A percentile compares a stretch with the other conserved stretches of the same genome.
These are phyloP conservation scores for Cystobasidium sp. DNA, from an alignment of 1,284 basidiomycete genomes.

Conservation along the genomic window DNA sequence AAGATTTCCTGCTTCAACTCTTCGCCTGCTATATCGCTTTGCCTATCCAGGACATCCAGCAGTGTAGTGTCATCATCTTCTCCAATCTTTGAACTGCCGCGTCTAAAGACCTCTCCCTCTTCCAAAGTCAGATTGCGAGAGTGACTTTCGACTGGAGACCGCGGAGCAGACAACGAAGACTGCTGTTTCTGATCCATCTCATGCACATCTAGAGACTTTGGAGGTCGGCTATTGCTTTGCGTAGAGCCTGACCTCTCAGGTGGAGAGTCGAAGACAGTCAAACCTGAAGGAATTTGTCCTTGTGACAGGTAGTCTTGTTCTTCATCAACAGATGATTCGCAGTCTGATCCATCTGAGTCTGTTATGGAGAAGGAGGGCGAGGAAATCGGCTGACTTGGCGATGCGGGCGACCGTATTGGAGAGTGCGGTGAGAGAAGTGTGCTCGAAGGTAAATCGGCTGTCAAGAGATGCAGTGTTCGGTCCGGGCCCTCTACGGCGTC, in stretches of 20 bases:
- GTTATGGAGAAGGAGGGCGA: slow-evolving; percentile 64
- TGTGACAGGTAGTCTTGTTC: background rate
- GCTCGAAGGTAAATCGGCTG: background rate
- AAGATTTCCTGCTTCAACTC: slow-evolving; percentile 42
- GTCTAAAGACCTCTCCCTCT: slow-evolving; percentile 80
- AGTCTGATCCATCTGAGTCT: slow-evolving; percentile 51
- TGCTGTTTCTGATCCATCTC: background rate
- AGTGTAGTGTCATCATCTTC: slow-evolving; percentile 59
- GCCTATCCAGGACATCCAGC: slow-evolving; percentile 31
- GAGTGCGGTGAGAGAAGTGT: slow-evolving; percentile 6
- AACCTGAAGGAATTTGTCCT: background rate
- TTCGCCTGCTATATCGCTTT: slow-evolving; percentile 19
- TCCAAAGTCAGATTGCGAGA: slow-evolving; percentile 51
- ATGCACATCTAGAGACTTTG: slow-evolving; percentile 7
- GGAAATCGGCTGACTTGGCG: slow-evolving; percentile 64
- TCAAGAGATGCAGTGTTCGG: background rate
- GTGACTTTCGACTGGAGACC: slow-evolving; percentile 52
- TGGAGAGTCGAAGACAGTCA: background rate
- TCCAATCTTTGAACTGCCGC: slow-evolving; percentile 65
- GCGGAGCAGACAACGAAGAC: background rate
- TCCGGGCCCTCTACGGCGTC: background rate
- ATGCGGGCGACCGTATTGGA: slow-evolving; percentile 63
- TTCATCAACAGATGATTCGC: slow-evolving; percentile 22
- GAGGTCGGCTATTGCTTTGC: background rate
- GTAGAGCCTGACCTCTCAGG: background rate